Conservation (phyloP, 805 yeast genomes). For the Starmerella stigmatis region DNA sequence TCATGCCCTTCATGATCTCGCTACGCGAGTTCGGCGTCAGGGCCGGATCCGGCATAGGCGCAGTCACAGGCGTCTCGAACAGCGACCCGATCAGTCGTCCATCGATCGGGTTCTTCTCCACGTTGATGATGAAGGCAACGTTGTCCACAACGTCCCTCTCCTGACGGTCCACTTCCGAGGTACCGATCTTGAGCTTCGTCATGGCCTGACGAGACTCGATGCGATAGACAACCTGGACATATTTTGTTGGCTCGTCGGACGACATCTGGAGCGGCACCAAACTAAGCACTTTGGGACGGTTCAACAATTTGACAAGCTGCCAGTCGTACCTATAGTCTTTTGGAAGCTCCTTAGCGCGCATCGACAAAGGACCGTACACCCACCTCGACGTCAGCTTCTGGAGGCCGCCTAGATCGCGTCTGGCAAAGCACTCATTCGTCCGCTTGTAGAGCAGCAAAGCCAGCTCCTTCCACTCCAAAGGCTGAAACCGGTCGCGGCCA, state of each 20-base stretch:
- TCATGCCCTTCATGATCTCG: conserved; percentile 30
- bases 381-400: conserved; percentile 44
- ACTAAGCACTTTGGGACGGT: conserved; percentile 60
- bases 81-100: conserved; percentile 54
- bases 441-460: conserved; percentile 69
- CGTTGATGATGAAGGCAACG: conserved; percentile 50
- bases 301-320: conserved; percentile 62
- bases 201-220: conserved; percentile 55
- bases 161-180: conserved; percentile 36
- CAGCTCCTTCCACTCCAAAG: conserved; percentile 70
- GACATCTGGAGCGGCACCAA: conserved; percentile 58
- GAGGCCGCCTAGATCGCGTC: conserved; percentile 38
- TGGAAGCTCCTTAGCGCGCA: conserved; percentile 49
- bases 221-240: conserved; percentile 51
- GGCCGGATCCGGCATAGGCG: conserved; percentile 30
- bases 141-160: conserved; percentile 52
- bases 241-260: conserved; percentile 44
- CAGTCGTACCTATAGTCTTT: conserved; percentile 51
- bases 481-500: conserved; percentile 29
- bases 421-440: conserved; percentile 74
- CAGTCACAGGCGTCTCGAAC: conserved; percentile 41
- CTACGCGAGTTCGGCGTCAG: conserved; percentile 23
- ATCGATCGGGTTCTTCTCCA: conserved; percentile 42
- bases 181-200: conserved; percentile 38
- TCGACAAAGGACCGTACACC: conserved; percentile 49